These are phyloP conservation scores for Leccinellum albellum DNA, from an alignment of 768 basidiomycete species.

Conservation along the genomic window DNA sequence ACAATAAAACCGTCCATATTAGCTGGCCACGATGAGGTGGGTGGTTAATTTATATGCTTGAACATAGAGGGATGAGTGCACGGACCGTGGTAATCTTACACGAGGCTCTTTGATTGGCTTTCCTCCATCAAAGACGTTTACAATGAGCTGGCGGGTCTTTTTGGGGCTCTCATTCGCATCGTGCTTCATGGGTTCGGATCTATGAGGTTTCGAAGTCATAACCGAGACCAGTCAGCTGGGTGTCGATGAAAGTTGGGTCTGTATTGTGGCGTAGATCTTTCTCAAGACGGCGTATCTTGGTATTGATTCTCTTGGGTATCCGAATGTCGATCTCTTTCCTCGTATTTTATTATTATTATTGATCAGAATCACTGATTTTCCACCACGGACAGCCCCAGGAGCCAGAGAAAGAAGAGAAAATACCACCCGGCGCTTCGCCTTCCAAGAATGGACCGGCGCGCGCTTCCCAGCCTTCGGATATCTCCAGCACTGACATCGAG, in stretches of 20 bases:
- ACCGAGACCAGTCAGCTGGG: background rate
- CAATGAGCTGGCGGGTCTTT: background rate
- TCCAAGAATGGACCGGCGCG: background rate
- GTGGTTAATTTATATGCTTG: background rate
- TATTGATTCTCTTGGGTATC: background rate
- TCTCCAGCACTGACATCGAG: background rate
- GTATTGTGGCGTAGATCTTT: background rate
- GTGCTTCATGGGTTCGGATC: background rate
- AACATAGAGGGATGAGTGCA: background rate
- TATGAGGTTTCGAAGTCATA: background rate
- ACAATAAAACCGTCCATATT: slow-evolving; percentile 7
- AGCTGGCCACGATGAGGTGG: slow-evolving; percentile 10
- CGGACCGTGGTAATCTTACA: background rate
- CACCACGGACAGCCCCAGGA: background rate
- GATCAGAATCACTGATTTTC: slow-evolving; percentile 6
- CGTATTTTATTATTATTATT: background rate
- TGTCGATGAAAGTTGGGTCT: background rate
- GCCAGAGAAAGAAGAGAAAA: background rate
- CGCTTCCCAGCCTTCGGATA: background rate
- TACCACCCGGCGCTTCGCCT: background rate
- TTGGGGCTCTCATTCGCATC: background rate
- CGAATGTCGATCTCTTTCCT: background rate
- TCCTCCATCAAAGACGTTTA: background rate
- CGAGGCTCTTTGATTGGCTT: background rate
- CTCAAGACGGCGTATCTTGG: background rate